Evolutionary conservation across 768 basidiomycete genomes (phyloP).

Genomic region (Mycena sanguinolenta): DNA sequence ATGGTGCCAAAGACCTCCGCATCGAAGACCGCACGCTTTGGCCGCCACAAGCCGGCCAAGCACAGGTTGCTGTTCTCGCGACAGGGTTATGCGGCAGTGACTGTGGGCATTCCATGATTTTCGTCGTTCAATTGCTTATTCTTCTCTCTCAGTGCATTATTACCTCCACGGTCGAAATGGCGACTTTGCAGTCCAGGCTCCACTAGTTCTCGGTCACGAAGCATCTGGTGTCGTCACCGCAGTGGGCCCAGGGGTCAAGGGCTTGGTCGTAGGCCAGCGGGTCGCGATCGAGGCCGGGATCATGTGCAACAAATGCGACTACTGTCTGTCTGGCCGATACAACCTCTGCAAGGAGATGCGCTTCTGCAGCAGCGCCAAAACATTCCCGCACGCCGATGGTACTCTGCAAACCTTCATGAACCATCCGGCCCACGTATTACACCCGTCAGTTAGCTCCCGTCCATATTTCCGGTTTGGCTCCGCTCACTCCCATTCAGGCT

Average conservation of each 20-base stretch:
- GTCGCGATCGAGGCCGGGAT: constrained; percentile 96
- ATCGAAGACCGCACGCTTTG: constrained; percentile 80
- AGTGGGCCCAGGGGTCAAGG: constrained; percentile 78
- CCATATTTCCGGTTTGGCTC: constrained; percentile 22
- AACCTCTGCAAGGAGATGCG: constrained; percentile 93
- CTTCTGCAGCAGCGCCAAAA: constrained; percentile 91
- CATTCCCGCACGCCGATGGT: constrained; percentile 93
- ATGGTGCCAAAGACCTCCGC: constrained; percentile 87
- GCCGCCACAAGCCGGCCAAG: constrained; percentile 79
- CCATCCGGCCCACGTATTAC: constrained; percentile 88
- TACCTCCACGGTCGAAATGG: constrained; percentile 92
- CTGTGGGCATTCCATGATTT: constrained; percentile 57
- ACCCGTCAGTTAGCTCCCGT: constrained; percentile 73
- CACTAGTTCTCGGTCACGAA: constrained; percentile 95
- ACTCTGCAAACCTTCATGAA: constrained; percentile 91
- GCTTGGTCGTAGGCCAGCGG: constrained; percentile 81
- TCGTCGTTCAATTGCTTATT: constrained; percentile 18
- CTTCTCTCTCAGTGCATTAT: constrained; percentile 80
- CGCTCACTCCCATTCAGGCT: constrained; percentile 59
- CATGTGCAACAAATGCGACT: constrained; percentile 82
- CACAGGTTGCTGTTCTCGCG: constrained; percentile 81
- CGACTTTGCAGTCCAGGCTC: constrained; percentile 87
- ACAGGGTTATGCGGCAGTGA: constrained; percentile 95
- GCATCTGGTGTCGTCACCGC: constrained; percentile 89
- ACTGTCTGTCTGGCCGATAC: constrained; percentile 84